Evolutionary conservation across 2,329 filamentous ascomycete species (phyloP), one percentile per base, ranked within the genome.

Genomic region (Dothistroma septosporum): DNA sequence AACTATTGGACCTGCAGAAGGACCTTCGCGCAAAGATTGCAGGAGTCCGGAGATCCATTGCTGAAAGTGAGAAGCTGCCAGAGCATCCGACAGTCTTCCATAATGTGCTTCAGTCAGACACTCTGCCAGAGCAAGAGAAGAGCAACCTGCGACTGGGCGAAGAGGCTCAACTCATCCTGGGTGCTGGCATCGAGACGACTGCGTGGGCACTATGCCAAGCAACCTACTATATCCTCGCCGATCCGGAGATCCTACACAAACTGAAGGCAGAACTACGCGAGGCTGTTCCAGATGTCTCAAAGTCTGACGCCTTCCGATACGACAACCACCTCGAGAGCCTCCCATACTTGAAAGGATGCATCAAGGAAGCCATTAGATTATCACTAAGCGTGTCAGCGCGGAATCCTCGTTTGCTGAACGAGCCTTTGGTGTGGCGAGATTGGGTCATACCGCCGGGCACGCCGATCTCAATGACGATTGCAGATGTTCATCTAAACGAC

Each of bases 401-500:
- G 3, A 60, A 65, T 14, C 64, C 64, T 12, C 63, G 68, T 2
- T 52, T 69, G 12, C 28, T 64, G 3, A 61, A 57, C n/a, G 59
- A 68, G 21, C 58, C 57, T 2, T 56, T 69, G 22, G 58, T 58
- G 16, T 60, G 62, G 58, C 47, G 56, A 16, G 61, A 62, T 11
- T 68, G 63, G 55, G 61, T 66, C 2, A 57, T 69, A 14, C 66
- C 67, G n/a, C 46, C 62, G 7, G 64, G 71, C 66, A 58, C 70
- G 67, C 52, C 70, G 60, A 54, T 75, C 61, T 55, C 69, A 60
- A 60, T 75, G 73, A 62, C 74, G 62, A 35, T 72, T 28, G 55
- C 57, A 19, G 64, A 73, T 53, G 66, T 75, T 1, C 74, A 76
- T 54, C 67, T 70, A 58, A 73, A 75, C 32, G 60, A 65, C 10